A percentile compares a stretch with the other conserved stretches of the same genome.
phyloP scores from a whole-genome alignment of 352 stramenopile genomes.

The Phytophthora europaea region DNA sequence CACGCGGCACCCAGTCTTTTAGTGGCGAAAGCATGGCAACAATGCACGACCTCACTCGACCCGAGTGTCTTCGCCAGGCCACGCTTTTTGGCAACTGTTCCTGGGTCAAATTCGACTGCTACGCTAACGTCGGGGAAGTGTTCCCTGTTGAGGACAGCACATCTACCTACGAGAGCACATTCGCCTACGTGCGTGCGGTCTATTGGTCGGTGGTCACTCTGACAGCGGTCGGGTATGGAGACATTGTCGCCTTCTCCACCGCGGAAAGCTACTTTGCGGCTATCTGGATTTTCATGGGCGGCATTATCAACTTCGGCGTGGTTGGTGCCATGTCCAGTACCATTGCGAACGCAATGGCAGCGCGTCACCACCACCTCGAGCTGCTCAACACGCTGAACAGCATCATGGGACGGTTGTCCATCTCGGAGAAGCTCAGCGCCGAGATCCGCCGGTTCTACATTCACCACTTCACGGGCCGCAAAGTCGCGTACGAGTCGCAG shows the following conservation, averaged over 20 bases:
- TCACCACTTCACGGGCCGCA: conserved; percentile 61
- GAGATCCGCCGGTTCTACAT: conserved; percentile 80
- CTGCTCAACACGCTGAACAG: conserved; percentile 70
- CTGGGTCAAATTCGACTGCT: conserved; percentile 72
- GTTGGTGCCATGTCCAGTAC: conserved; percentile 79
- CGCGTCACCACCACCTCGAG: conserved; percentile 67
- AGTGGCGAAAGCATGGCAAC: neutral
- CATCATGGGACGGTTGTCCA: conserved; percentile 66
- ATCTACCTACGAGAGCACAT: conserved; percentile 46
- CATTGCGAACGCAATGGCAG: conserved; percentile 64
- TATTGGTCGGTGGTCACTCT: conserved; percentile 75
- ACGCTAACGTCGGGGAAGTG: conserved; percentile 49
- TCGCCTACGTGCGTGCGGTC: conserved; percentile 67
- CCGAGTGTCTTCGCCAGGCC: conserved; percentile 58
- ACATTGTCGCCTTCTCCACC: conserved; percentile 76
- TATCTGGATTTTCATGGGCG: conserved; percentile 66
- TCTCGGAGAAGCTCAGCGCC: conserved; percentile 52
- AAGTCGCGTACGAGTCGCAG: conserved; percentile 70
- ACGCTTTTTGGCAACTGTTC: conserved; percentile 63
- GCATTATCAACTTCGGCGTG: conserved; percentile 80
- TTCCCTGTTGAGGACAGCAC: conserved; percentile 50
- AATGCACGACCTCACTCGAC: conserved; percentile 1
- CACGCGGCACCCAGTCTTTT: neutral
- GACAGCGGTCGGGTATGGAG: conserved; percentile 70
- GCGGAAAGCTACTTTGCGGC: conserved; percentile 70